These are phyloP conservation scores for Plantago coronopus DNA, from an alignment of 305 asterid species.

Conservation along the genomic window DNA sequence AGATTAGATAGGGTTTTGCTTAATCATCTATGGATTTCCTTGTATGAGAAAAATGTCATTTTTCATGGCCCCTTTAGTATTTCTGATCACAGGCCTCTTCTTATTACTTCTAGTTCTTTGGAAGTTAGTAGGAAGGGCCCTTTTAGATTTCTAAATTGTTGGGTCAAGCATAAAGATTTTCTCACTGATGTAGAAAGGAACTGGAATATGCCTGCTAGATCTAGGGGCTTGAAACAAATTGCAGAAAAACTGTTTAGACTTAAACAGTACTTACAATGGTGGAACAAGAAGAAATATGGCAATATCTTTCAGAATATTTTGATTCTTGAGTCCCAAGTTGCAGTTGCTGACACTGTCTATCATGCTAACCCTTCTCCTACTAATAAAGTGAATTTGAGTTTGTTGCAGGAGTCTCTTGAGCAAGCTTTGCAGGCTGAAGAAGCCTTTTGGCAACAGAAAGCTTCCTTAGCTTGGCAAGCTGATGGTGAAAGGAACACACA, in stretches of 20 bases:
- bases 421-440: background rate
- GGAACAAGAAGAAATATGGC: background rate
- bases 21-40: background rate
- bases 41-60: background rate
- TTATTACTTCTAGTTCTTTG: no score
- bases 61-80: background rate
- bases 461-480: background rate
- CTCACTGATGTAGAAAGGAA: background rate
- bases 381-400: background rate
- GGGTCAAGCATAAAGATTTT: background rate
- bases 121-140: no score
- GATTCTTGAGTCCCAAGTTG: background rate
- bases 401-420: rapidly evolving
- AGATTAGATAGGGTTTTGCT: background rate
- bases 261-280: background rate
- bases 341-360: background rate
- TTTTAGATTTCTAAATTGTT: background rate
- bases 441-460: background rate
- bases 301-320: background rate
- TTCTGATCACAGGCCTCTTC: background rate
- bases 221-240: background rate
- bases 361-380: no score
- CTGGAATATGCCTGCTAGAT: background rate
- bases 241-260: background rate
- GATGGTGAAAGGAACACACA: background rate